Evolutionary conservation across 176 grass and related monocot genomes (phyloP).

Genomic region (Carex pumila): DNA sequence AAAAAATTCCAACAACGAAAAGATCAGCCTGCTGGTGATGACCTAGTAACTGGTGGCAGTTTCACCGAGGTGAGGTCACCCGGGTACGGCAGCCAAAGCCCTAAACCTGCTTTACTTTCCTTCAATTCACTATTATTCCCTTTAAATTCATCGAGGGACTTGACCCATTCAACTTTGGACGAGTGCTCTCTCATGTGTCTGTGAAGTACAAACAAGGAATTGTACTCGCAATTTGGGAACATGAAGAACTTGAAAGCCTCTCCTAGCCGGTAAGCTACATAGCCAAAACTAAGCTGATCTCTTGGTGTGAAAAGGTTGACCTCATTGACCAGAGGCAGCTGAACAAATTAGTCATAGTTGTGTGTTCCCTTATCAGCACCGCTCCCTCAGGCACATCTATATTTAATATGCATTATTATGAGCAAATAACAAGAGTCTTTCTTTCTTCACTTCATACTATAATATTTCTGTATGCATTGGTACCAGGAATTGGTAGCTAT

Average conservation of each 20-base stretch:
- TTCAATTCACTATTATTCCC: slow-evolving; percentile 54
- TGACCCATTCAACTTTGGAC: slow-evolving; percentile 88
- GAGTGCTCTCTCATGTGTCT: slow-evolving; percentile 88
- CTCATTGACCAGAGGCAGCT: slow-evolving; percentile 97
- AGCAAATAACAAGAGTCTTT: neutral
- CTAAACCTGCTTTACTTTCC: slow-evolving; percentile 77
- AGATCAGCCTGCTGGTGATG: slow-evolving; percentile 62
- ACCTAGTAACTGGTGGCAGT: slow-evolving; percentile 56
- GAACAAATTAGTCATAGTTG: slow-evolving; percentile 59
- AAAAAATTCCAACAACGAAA: neutral
- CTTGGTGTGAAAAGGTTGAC: slow-evolving; percentile 92
- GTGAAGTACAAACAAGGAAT: slow-evolving; percentile 85
- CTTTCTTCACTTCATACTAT: neutral
- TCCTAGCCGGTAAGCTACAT: slow-evolving; percentile 51
- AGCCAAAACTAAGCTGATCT: slow-evolving; percentile 97
- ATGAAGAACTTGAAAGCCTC: slow-evolving; percentile 71
- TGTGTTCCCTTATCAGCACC: slow-evolving; percentile 88
- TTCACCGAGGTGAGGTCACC: slow-evolving; percentile 50
- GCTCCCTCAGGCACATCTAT: slow-evolving; percentile 93
- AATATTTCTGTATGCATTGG: neutral
- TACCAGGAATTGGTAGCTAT: too few relatives aligned
- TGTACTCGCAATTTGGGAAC: slow-evolving; percentile 99
- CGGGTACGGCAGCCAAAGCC: slow-evolving; percentile 73
- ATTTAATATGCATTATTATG: neutral
- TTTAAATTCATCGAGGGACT: slow-evolving; percentile 69